Evolutionary conservation across 148 eudicot genomes (phyloP).

Genomic region (Amaranthus cruentus): DNA sequence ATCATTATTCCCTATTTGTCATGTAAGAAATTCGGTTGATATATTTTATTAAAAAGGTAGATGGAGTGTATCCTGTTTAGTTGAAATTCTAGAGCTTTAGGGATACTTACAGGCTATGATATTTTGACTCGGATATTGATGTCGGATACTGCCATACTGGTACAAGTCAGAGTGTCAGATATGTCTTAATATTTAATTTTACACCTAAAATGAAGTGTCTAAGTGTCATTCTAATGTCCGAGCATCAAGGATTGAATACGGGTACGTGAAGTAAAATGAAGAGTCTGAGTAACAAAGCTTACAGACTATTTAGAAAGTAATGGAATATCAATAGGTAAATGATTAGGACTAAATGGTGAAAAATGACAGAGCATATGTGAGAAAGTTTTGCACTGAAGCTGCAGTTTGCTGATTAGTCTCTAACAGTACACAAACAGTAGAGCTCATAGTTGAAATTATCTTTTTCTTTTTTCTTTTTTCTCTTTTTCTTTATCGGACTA

Average conservation of each 20-base stretch:
- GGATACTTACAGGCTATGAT: not conserved
- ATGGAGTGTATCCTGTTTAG: not conserved
- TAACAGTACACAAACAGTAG: not conserved
- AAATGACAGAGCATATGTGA: not conserved
- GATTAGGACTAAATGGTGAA: constrained; percentile 3
- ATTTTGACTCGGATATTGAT: too few relatives aligned
- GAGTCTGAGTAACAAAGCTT: too few relatives aligned
- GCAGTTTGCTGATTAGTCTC: not conserved
- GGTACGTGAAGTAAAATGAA: too few relatives aligned
- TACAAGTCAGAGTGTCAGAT: too few relatives aligned
- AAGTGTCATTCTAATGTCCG: too few relatives aligned
- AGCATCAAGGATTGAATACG: too few relatives aligned
- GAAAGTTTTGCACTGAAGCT: constrained; percentile 9
- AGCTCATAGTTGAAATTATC: not conserved
- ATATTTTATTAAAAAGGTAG: not conserved
- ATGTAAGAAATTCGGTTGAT: constrained; percentile 7
- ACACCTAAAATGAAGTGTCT: too few relatives aligned
- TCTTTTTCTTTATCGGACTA: not conserved
- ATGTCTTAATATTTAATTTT: too few relatives aligned
- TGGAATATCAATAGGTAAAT: constrained; percentile 4
- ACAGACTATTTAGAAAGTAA: not conserved
- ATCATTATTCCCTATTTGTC: constrained; percentile 16
- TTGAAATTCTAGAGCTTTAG: constrained; percentile 14
- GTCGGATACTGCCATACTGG: too few relatives aligned
- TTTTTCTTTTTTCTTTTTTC: not conserved